Evolutionary conservation across 139 green algal genomes (phyloP).

Genomic region (Chlamydomonas applanata): DNA sequence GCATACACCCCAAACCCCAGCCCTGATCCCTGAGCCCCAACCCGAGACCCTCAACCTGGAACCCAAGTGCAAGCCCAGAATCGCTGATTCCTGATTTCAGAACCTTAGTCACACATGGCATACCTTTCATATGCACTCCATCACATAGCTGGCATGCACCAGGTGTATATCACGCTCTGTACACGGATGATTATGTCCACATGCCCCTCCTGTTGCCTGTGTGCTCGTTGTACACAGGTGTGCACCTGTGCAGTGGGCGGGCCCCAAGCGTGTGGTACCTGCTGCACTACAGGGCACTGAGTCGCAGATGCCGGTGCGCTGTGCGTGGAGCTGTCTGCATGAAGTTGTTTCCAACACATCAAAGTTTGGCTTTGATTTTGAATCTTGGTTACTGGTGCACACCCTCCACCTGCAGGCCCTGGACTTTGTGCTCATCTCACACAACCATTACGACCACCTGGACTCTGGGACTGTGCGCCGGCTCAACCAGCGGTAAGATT

Average conservation of each 20-base stretch:
- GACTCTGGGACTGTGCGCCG: conserved; percentile 42
- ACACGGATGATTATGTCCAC: too few species aligned
- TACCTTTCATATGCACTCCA: too few species aligned
- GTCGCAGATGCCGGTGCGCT: conserved; percentile 4
- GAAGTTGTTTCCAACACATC: background rate
- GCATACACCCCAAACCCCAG: too few species aligned
- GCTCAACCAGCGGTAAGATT: conserved; percentile 56
- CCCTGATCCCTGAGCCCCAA: too few species aligned
- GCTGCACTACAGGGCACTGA: conserved; percentile 5
- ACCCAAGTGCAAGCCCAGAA: too few species aligned
- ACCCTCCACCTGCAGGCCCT: conserved; percentile 38
- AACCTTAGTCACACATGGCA: too few species aligned
- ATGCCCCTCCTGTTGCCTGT: too few species aligned
- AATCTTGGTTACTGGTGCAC: background rate
- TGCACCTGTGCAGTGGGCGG: conserved; percentile 42
- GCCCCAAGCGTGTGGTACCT: conserved; percentile 48
- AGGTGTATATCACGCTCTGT: too few species aligned
- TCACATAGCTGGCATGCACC: too few species aligned
- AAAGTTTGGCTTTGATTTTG: background rate
- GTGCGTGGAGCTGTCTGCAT: background rate
- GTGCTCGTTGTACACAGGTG: too few species aligned
- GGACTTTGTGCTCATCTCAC: conserved; percentile 71
- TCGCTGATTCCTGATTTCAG: too few species aligned
- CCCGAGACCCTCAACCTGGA: too few species aligned
- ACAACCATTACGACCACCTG: conserved; percentile 85